phyloP scores from a whole-genome alignment of 352 stramenopile genomes.

The Globisporangium nagaii region DNA sequence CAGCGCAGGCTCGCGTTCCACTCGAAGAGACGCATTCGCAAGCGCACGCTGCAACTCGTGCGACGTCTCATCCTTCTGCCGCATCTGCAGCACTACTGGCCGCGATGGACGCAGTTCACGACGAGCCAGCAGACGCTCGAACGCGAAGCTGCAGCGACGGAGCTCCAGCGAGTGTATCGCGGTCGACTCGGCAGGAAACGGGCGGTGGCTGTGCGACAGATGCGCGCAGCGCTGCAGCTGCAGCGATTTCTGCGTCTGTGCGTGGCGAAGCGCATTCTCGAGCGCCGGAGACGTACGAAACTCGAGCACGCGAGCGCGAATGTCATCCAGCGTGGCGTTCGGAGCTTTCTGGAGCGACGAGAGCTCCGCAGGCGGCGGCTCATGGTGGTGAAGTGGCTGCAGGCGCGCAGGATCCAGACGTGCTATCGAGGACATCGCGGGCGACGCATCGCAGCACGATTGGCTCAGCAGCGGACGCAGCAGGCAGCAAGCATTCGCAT shows the following conservation, averaged over 20 bases:
- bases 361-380: not conserved
- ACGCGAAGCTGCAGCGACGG: conserved; percentile 19
- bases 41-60: conserved; percentile 33
- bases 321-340: conserved; percentile 29
- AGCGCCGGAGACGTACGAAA: conserved; percentile 1
- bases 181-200: conserved; percentile 6
- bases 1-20: conserved; percentile 30
- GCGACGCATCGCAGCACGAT: conserved; percentile 3
- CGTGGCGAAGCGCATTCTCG: conserved; percentile 16
- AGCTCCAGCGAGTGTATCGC: conserved; percentile 36
- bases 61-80: conserved; percentile 28
- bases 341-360: conserved; percentile 18
- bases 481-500: conserved; percentile 13
- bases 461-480: not conserved
- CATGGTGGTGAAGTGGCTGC: conserved; percentile 28
- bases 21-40: conserved; percentile 18
- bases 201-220: not conserved
- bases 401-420: conserved; percentile 34
- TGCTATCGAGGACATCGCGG: conserved; percentile 32
- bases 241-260: conserved; percentile 26
- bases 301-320: conserved; percentile 13
- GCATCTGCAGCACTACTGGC: conserved; percentile 23
- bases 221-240: conserved; percentile 21
- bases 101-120: conserved; percentile 20
- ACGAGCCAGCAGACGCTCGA: conserved; percentile 15